Conservation (phyloP, 176 grass and related monocot genomes). For the Pontederia crassipes region DNA sequence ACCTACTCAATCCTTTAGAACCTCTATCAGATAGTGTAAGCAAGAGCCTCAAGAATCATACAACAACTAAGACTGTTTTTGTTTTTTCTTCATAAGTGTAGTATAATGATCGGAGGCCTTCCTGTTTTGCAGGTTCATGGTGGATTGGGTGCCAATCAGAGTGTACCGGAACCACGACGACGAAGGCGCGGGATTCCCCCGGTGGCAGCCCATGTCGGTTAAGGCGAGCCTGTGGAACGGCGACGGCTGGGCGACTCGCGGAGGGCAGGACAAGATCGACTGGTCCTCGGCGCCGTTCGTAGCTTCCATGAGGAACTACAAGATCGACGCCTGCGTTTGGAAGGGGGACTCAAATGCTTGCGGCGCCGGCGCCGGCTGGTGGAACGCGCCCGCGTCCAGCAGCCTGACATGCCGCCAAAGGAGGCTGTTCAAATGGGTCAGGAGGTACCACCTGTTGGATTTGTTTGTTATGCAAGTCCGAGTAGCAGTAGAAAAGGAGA, state of each 20-base stretch:
- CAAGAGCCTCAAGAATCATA: not conserved
- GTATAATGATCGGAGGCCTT: not conserved
- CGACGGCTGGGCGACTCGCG: constrained; percentile 14
- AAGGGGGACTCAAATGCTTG: constrained; percentile 21
- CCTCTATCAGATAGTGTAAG: constrained; percentile 31
- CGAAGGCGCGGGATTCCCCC: constrained; percentile 8
- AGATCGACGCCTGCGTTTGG: constrained; percentile 29
- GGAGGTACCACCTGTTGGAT: constrained; percentile 25
- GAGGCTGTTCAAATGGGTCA: constrained; percentile 33
- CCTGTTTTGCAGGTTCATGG: constrained; percentile 16
- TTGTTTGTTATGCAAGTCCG: too few relatives aligned
- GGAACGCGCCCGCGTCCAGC: constrained; percentile 13
- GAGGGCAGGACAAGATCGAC: constrained; percentile 22
- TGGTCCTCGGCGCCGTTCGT: constrained; percentile 29
- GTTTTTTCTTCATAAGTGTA: not conserved
- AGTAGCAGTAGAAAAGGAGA: too few relatives aligned
- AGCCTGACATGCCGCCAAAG: constrained; percentile 26
- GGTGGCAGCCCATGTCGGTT: constrained; percentile 19
- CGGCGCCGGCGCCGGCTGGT: constrained; percentile 13
- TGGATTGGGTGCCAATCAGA: constrained; percentile 23
- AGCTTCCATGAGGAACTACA: constrained; percentile 22
- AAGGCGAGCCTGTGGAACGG: constrained; percentile 21
- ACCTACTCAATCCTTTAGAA: constrained; percentile 28
- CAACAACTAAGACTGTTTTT: too few relatives aligned
- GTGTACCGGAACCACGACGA: constrained; percentile 16